Evolutionary conservation across 495 filamentous ascomycete species (phyloP).

Genomic region (Neurospora pannonica): DNA sequence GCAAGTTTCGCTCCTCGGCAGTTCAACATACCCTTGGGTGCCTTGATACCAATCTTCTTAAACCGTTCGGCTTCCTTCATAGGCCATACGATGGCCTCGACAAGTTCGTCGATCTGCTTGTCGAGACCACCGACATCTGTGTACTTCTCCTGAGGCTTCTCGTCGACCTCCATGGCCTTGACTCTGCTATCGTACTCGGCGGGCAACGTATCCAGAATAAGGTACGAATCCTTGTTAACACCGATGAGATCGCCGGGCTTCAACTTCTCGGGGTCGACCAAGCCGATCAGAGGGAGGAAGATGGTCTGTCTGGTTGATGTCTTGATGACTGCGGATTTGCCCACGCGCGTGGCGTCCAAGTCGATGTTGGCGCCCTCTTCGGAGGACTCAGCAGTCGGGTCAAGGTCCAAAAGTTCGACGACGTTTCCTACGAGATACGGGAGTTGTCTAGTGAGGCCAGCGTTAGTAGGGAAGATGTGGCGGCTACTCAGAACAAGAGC

Average conservation of each 20-base stretch:
- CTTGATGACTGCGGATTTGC: slow-evolving; percentile 99
- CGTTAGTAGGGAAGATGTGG: slow-evolving; percentile 11
- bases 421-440: slow-evolving; percentile 98
- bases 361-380: slow-evolving; percentile 99
- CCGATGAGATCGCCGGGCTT: slow-evolving; percentile 95
- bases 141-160: slow-evolving; percentile 99
- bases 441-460: slow-evolving; percentile 58
- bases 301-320: slow-evolving; percentile 99
- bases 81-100: slow-evolving; percentile 98
- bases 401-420: slow-evolving; percentile 91
- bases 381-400: slow-evolving; percentile 88
- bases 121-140: slow-evolving; percentile 94
- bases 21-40: slow-evolving; percentile 75
- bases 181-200: slow-evolving; percentile 99
- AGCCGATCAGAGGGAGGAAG: slow-evolving; percentile 93
- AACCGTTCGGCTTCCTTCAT: slow-evolving; percentile 99
- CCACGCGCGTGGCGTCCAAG: slow-evolving; percentile 89
- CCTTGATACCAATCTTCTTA: slow-evolving; percentile 99
- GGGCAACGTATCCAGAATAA: slow-evolving; percentile 94
- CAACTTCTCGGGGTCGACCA: slow-evolving; percentile 87
- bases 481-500: slow-evolving; percentile 2
- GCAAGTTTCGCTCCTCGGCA: neutral
- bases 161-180: slow-evolving; percentile 99
- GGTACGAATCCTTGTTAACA: slow-evolving; percentile 98
- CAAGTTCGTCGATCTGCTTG: slow-evolving; percentile 98